Evolutionary conservation across 1,139 yeast genomes (phyloP).

Genomic region (Spencermartinsiella ligniputridi): DNA sequence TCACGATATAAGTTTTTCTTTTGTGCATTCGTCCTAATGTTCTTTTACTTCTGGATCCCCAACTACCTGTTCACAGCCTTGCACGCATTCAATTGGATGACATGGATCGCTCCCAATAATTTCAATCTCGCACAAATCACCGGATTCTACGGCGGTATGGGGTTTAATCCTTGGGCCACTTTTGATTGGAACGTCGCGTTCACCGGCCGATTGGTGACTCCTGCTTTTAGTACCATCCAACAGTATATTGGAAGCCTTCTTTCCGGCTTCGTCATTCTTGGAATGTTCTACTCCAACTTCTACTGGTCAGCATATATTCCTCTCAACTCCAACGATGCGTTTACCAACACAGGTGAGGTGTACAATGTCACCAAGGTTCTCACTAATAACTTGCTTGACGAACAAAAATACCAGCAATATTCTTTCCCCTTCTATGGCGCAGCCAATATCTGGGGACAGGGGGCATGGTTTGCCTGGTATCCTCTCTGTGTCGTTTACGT

Average conservation of each 20-base stretch:
- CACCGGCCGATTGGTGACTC: constrained; percentile 33
- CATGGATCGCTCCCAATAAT: constrained; percentile 57
- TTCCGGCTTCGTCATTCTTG: constrained; percentile 37
- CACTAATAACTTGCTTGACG: constrained; percentile 32
- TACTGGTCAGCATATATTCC: constrained; percentile 51
- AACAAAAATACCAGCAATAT: constrained; percentile 27
- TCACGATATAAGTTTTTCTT: constrained; percentile 46
- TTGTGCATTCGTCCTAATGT: constrained; percentile 36
- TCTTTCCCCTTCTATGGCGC: constrained; percentile 43
- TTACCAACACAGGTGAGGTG: constrained; percentile 42
- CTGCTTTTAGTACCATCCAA: constrained; percentile 44
- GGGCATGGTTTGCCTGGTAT: constrained; percentile 24
- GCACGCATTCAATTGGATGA: constrained; percentile 54
- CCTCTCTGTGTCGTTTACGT: constrained; percentile 22
- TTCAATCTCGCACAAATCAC: constrained; percentile 51
- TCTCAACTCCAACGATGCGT: constrained; percentile 44
- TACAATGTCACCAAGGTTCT: constrained; percentile 42
- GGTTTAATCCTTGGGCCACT: constrained; percentile 49
- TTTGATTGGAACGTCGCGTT: constrained; percentile 48
- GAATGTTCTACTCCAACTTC: constrained; percentile 48
- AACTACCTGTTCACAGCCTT: constrained; percentile 46
- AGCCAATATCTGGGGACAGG: constrained; percentile 36
- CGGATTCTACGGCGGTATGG: constrained; percentile 51
- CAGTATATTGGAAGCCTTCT: constrained; percentile 40
- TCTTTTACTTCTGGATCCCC: constrained; percentile 57